Conservation (phyloP, 176 grass and related monocot genomes). For the Oryza glaberrima region DNA sequence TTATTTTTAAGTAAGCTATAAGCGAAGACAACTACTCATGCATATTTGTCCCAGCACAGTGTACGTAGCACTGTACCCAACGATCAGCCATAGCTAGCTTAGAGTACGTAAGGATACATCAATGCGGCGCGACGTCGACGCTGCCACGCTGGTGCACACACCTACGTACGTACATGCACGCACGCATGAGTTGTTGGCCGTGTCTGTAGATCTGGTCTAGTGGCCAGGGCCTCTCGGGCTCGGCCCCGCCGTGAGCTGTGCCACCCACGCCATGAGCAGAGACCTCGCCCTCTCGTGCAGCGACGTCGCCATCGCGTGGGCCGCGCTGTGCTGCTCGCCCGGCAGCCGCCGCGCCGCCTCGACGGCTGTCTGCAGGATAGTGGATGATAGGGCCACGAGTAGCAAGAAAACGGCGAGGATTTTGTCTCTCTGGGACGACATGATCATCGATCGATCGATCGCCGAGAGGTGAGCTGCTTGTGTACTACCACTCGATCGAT, state of each 20-base stretch:
- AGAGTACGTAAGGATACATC: neutral
- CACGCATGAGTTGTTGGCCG: neutral
- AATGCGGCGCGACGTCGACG: neutral
- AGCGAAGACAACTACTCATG: constrained; percentile 4
- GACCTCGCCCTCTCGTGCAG: constrained; percentile 64
- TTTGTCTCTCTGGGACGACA: constrained; percentile 38
- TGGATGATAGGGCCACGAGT: constrained; percentile 40
- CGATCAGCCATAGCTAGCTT: neutral
- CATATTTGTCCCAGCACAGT: neutral
- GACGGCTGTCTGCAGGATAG: constrained; percentile 37
- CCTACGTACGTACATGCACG: neutral
- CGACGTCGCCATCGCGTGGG: constrained; percentile 17
- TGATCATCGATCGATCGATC: neutral
- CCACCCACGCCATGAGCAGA: constrained; percentile 56
- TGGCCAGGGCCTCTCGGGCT: constrained; percentile 67
- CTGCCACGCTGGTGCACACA: neutral
- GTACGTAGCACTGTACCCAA: neutral
- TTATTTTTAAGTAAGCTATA: neutral
- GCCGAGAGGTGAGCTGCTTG: neutral
- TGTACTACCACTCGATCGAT: neutral
- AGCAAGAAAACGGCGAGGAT: constrained; percentile 38
- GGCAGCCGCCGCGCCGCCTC: constrained; percentile 50
- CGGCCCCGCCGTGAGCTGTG: constrained; percentile 51
- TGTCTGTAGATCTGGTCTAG: constrained; percentile 23
- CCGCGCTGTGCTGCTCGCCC: neutral